phyloP scores from a whole-genome alignment of 164 flowering plant species.

The Sextonia rubra region DNA sequence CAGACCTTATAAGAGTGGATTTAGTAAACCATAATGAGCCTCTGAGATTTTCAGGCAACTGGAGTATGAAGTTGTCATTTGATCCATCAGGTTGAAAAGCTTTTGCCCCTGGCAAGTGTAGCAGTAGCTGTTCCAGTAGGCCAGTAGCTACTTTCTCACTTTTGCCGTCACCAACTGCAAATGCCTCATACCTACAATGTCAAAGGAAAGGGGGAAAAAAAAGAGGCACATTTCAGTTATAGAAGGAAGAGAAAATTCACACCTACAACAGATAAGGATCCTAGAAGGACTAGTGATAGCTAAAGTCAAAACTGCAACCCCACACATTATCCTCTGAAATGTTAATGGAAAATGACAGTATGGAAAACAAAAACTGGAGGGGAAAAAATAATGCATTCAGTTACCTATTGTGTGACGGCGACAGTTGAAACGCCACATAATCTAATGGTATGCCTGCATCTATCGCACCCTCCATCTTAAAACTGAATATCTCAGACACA shows the following conservation, averaged over 20 bases:
- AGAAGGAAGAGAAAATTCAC: background rate
- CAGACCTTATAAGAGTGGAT: conserved; percentile 62
- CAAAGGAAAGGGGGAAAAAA: background rate
- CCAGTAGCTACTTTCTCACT: conserved; percentile 56
- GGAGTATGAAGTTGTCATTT: conserved; percentile 42
- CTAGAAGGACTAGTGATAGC: background rate
- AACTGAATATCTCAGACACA: conserved; percentile 6
- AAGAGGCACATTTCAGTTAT: background rate
- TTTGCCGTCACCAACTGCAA: conserved; percentile 28
- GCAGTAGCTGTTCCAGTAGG: conserved; percentile 44
- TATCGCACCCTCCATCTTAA: conserved; percentile 43
- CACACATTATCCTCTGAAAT: background rate
- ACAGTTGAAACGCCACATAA: conserved; percentile 50
- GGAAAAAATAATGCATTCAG: background rate
- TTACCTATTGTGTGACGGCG: conserved; percentile 51
- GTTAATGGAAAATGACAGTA: background rate
- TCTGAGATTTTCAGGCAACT: conserved; percentile 32
- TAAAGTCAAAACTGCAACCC: background rate
- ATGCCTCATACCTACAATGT: conserved; percentile 62
- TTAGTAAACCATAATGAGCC: conserved; percentile 71
- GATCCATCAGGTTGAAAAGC: conserved; percentile 31
- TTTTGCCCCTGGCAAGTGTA: conserved; percentile 42
- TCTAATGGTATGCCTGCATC: conserved; percentile 36
- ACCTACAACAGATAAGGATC: background rate
- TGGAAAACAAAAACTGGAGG: background rate